Percentiles rank a stretch among this genome's conserved stretches.
Evolutionary conservation across 1,284 basidiomycete species (phyloP).

Genomic region (Stereum hirsutum): DNA sequence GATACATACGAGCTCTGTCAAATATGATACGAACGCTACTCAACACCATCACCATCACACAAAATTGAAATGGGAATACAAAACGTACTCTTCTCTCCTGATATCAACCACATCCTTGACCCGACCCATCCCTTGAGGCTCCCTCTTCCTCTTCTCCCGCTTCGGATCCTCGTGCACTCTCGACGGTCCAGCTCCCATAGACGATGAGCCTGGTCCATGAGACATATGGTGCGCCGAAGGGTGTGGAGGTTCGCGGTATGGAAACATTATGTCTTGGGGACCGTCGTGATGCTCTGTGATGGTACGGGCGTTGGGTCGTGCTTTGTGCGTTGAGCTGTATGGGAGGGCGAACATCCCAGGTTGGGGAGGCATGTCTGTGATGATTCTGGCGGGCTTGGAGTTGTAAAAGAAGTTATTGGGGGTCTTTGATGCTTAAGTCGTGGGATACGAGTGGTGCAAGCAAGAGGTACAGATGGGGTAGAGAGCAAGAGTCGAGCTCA

Average conservation of each 20-base stretch:
- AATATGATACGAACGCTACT: conserved; percentile 11
- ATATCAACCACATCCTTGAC: conserved; percentile 64
- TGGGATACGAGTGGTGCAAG: neutral
- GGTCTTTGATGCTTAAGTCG: neutral
- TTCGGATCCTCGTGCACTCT: conserved; percentile 34
- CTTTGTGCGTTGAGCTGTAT: conserved; percentile 32
- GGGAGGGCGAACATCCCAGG: conserved; percentile 43
- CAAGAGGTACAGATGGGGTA: neutral
- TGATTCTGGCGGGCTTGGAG: neutral
- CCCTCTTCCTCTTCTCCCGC: conserved; percentile 56
- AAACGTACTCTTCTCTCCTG: conserved; percentile 61
- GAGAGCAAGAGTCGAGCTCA: no score
- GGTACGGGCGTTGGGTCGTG: conserved; percentile 20
- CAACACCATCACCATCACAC: conserved; percentile 8
- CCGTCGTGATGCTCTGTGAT: conserved; percentile 13
- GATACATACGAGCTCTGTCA: conserved; percentile 39
- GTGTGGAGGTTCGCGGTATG: conserved; percentile 10
- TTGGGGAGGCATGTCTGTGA: conserved; percentile 37
- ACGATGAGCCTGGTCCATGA: conserved; percentile 11
- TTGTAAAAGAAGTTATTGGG: neutral
- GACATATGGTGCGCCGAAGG: conserved; percentile 24
- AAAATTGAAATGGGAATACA: conserved; percentile 5
- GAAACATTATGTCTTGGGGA: conserved; percentile 7
- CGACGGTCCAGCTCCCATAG: conserved; percentile 25
- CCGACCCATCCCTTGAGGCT: conserved; percentile 57